Percentiles rank a stretch among this genome's conserved stretches.
phyloP scores from a whole-genome alignment of 805 yeast species.

The Candida easanensis region DNA sequence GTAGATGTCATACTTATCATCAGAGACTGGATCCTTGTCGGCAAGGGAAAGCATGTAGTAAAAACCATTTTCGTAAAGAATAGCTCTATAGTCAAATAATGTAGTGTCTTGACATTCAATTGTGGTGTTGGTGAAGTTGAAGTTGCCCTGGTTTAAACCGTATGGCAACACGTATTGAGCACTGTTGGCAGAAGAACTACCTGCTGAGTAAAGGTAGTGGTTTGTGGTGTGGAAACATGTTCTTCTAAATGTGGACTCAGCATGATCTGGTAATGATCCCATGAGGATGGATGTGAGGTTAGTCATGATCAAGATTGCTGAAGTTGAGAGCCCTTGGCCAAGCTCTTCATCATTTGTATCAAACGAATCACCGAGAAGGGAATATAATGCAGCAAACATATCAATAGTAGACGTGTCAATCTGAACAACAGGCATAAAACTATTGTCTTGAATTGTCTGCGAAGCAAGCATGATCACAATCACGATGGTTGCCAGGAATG shows the following conservation, averaged over 20 bases:
- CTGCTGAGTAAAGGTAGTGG: slow-evolving; percentile 8
- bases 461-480: slow-evolving; percentile 16
- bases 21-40: slow-evolving; percentile 46
- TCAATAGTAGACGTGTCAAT: slow-evolving; percentile 51
- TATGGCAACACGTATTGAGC: slow-evolving; percentile 1
- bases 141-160: slow-evolving; percentile 8
- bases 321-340: slow-evolving; percentile 13
- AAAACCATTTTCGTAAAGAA: slow-evolving; percentile 14
- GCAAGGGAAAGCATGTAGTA: slow-evolving; percentile 30
- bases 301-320: slow-evolving; percentile 12
- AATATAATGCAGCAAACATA: slow-evolving; percentile 51
- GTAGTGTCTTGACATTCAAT: slow-evolving; percentile 8
- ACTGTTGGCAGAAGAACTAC: neutral
- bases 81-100: slow-evolving; percentile 15
- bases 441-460: slow-evolving; percentile 6
- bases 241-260: slow-evolving; percentile 5
- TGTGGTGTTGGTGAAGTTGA: slow-evolving; percentile 11
- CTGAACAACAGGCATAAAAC: slow-evolving; percentile 22
- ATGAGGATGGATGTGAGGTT: slow-evolving; percentile 13
- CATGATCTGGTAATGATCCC: slow-evolving; percentile 11
- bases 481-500: slow-evolving; percentile 5
- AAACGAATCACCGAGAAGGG: slow-evolving; percentile 34
- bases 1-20: slow-evolving; percentile 28
- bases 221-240: slow-evolving; percentile 13
- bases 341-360: slow-evolving; percentile 29